A percentile compares a stretch with the other conserved stretches of the same genome.
phyloP scores from a whole-genome alignment of 2,329 filamentous ascomycete genomes.

The Biscogniauxia sp. region DNA sequence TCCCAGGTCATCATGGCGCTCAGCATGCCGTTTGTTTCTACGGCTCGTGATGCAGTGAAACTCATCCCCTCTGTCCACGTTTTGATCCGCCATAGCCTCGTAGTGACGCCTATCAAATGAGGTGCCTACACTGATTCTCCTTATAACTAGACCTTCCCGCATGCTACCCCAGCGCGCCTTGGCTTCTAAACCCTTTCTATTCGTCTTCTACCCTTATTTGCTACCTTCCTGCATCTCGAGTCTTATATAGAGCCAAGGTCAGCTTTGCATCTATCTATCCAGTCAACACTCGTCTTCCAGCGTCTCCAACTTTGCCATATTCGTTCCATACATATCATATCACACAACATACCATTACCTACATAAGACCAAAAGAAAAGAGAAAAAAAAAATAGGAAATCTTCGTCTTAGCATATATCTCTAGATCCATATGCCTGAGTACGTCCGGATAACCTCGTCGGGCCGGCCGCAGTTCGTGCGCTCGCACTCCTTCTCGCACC shows the following conservation, averaged over 20 bases:
- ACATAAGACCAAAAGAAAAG: too few species aligned
- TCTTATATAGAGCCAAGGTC: conserved; percentile 14
- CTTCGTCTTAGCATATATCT: not conserved
- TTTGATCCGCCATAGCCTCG: not conserved
- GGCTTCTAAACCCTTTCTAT: conserved; percentile 11
- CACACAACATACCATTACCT: too few species aligned
- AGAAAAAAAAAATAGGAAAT: too few species aligned
- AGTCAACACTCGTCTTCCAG: conserved; percentile 15
- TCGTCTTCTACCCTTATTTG: conserved; percentile 21
- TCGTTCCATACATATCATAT: conserved; percentile 3
- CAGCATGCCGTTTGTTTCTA: not conserved
- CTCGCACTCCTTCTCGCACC: conserved; percentile 24
- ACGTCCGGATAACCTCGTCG: conserved; percentile 13
- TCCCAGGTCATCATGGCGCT: not conserved
- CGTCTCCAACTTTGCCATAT: conserved; percentile 4
- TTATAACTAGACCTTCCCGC: not conserved
- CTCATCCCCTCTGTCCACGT: not conserved
- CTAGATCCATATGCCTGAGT: conserved; percentile 21
- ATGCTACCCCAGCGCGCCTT: not conserved
- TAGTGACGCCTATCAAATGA: not conserved
- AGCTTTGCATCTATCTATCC: conserved; percentile 7
- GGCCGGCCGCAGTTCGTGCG: conserved; percentile 19
- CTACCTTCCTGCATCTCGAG: conserved; percentile 25
- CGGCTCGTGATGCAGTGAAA: not conserved
- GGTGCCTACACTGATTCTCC: not conserved